phyloP scores from a whole-genome alignment of 202 grass and related monocot genomes.

The Eragrostis tef region DNA sequence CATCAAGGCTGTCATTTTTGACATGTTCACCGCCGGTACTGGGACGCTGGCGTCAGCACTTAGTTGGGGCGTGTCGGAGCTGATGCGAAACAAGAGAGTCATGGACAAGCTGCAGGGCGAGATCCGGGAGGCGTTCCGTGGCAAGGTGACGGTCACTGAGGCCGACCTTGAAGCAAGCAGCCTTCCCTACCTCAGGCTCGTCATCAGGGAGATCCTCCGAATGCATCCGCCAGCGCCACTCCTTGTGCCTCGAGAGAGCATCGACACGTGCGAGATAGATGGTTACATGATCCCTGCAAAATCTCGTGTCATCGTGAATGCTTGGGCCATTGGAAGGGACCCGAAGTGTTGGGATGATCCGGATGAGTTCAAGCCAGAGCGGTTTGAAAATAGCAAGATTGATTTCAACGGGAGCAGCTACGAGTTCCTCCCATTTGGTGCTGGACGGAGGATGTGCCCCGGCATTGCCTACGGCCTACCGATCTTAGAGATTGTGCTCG shows the following conservation, averaged over 20 bases:
- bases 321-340: background rate
- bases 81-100: constrained; percentile 22
- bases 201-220: background rate
- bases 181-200: background rate
- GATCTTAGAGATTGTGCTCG: constrained; percentile 27
- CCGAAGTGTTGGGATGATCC: background rate
- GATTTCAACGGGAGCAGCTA: background rate
- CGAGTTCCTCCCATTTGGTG: constrained; percentile 1
- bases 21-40: constrained; percentile 31
- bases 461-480: background rate
- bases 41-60: background rate
- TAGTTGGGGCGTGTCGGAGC: constrained; percentile 48
- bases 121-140: background rate
- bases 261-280: background rate
- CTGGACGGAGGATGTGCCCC: background rate
- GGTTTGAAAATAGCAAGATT: background rate
- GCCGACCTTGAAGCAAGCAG: background rate
- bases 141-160: constrained; percentile 48
- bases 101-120: background rate
- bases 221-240: background rate
- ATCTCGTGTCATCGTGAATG: background rate
- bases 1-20: constrained; percentile 43
- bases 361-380: background rate
- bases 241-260: background rate
- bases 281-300: background rate